These are phyloP conservation scores for Sorghum bicolor DNA, from an alignment of 176 grass and related monocot genomes.

Conservation along the genomic window Sorghum_bicolor_NCBIv3 NC_012878.2:58914501-58915000, in stretches of 20 bases:
- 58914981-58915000: too few species aligned
- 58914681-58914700: too few species aligned
- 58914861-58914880: neutral
- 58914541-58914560: too few species aligned
- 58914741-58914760: neutral
- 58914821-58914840: neutral
- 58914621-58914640: too few species aligned
- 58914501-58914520: neutral
- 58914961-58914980: neutral
- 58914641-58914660: neutral
- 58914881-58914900: neutral
- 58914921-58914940: neutral
- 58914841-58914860: neutral
- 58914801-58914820: neutral
- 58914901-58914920: slow-evolving; percentile 13
- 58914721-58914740: too few species aligned
- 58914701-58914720: too few species aligned
- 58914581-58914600: neutral
- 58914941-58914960: too few species aligned
- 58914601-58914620: neutral
- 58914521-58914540: neutral
- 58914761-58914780: neutral
- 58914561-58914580: too few species aligned
- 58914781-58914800: neutral
- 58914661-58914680: too few species aligned